phyloP scores from a whole-genome alignment of 345 rosid genomes.

The Salix koriyanagi region DNA sequence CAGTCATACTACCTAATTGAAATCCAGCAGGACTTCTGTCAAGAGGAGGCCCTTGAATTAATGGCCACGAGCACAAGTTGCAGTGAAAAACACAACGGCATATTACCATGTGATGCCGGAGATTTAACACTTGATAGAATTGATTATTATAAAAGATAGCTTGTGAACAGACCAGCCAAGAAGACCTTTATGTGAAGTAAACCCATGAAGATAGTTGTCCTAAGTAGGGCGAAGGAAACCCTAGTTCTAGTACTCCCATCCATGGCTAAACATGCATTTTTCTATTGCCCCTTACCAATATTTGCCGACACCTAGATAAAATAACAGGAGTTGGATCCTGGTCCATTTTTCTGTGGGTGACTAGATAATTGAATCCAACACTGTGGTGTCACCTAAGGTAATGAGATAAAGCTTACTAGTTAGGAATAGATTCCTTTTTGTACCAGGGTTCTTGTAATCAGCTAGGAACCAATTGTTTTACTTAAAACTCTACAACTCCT shows the following conservation, averaged over 20 bases:
- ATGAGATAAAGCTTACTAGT: neutral
- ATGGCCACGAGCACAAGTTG: neutral
- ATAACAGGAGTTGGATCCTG: neutral
- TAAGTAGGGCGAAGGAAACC: neutral
- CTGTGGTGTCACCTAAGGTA: neutral
- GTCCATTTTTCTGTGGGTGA: neutral
- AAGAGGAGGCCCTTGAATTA: neutral
- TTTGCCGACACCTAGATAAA: neutral
- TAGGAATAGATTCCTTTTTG: no score
- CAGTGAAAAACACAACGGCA: neutral
- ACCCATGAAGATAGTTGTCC: neutral
- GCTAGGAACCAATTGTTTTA: no score
- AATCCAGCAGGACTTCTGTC: neutral
- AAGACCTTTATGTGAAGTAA: neutral
- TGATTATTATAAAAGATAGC: neutral
- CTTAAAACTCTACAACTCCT: no score
- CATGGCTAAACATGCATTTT: neutral
- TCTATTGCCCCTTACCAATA: neutral
- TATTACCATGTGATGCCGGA: neutral
- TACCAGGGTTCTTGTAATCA: no score
- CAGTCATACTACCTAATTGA: neutral
- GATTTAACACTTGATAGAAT: neutral
- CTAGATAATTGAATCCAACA: neutral
- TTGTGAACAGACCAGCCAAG: neutral
- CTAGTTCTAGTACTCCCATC: neutral